Percentiles rank a stretch among this genome's conserved stretches.
phyloP scores from a whole-genome alignment of 805 yeast species.

The Candida anglica region DNA sequence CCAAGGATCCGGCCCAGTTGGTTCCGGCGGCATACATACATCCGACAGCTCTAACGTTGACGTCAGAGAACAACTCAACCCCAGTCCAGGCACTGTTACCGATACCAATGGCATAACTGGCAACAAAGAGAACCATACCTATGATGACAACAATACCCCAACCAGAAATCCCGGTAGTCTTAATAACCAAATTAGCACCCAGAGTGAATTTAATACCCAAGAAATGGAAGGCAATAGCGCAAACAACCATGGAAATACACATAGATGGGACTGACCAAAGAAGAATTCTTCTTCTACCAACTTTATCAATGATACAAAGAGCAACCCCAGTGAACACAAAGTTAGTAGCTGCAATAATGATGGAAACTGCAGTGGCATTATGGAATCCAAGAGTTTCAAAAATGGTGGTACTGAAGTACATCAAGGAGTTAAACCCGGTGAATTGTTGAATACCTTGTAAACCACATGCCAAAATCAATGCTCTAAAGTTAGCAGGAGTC shows the following conservation, averaged over 20 bases:
- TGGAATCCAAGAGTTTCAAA: conserved; percentile 87
- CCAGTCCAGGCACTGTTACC: conserved; percentile 99
- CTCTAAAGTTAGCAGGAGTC: conserved; percentile 80
- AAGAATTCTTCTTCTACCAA: conserved; percentile 84
- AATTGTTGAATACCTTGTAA: conserved; percentile 96
- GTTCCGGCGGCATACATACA: conserved; percentile 87
- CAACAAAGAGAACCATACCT: conserved; percentile 83
- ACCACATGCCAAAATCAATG: conserved; percentile 86
- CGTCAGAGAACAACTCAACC: conserved; percentile 89
- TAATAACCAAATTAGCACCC: conserved; percentile 35
- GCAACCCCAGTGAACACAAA: conserved; percentile 85
- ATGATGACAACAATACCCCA: conserved; percentile 90
- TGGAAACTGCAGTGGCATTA: conserved; percentile 90
- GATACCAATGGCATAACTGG: conserved; percentile 88
- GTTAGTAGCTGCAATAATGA: conserved; percentile 91
- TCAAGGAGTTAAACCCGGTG: conserved; percentile 92
- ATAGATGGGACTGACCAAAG: conserved; percentile 81
- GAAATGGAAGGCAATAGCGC: conserved; percentile 90
- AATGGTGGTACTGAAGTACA: conserved; percentile 93
- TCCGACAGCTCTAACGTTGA: conserved; percentile 85
- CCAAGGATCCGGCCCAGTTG: conserved; percentile 93
- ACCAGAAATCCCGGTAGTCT: conserved; percentile 49
- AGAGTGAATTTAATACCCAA: conserved; percentile 58
- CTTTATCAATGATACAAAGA: conserved; percentile 76
- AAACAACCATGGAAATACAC: conserved; percentile 69